Conservation (phyloP, 2,329 filamentous ascomycete species). For the Hirsutella thompsonii region DNA sequence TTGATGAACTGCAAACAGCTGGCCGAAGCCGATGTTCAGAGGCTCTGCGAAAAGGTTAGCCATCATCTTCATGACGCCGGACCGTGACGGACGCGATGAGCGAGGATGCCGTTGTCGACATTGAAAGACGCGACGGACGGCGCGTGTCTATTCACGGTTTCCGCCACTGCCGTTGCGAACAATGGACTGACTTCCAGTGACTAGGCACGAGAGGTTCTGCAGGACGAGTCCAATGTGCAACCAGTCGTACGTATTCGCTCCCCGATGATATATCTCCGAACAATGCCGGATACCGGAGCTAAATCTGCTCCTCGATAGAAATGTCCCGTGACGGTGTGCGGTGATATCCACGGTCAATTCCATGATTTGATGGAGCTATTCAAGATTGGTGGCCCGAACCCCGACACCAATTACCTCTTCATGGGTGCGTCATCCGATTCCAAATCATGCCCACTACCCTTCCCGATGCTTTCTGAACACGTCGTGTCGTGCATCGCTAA, state of each 20-base stretch:
- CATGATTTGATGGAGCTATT: constrained; percentile 99
- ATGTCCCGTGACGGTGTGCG: constrained; percentile 97
- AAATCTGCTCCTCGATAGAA: constrained; percentile 40
- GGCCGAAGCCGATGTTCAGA: constrained; percentile 84
- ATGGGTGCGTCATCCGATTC: constrained; percentile 57
- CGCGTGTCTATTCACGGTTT: neutral
- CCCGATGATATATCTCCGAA: neutral
- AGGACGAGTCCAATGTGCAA: constrained; percentile 97
- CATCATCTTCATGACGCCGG: neutral
- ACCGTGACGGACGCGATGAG: too few species aligned
- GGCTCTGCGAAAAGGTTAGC: constrained; percentile 89
- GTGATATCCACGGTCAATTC: constrained; percentile 98
- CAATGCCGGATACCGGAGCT: neutral
- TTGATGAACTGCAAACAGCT: constrained; percentile 99
- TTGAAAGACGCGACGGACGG: neutral
- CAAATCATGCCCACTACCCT: neutral
- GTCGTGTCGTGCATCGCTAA: neutral
- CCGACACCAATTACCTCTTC: constrained; percentile 98
- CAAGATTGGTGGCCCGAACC: constrained; percentile 95
- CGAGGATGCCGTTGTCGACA: neutral
- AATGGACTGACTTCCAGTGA: constrained; percentile 6
- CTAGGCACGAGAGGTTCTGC: constrained; percentile 87
- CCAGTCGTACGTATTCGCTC: constrained; percentile 61
- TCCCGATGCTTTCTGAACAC: too few species aligned
- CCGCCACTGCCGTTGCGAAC: neutral